Base-by-base conservation (phyloP, 345 rosid genomes). In the Lenwebbia sp. region DNA sequence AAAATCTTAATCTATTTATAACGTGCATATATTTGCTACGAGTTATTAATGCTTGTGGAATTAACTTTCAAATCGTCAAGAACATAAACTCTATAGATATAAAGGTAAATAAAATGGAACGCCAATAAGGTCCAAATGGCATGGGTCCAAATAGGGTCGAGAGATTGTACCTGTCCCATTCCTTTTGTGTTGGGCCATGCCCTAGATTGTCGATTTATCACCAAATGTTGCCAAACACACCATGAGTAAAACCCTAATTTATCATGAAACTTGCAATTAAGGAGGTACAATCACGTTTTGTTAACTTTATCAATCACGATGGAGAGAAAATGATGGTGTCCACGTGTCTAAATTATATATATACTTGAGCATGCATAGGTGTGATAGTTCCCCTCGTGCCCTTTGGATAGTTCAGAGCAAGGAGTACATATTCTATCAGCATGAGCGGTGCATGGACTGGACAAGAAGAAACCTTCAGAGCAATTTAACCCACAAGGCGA, bases 401-500 rank as follows among this genome's bases (percentile, higher is more conserved):
- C 76, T 65, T 10, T 15, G 76, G 44, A n/a, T n/a, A n/a, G n/a
- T n/a, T n/a, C n/a, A 23, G 99, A 97, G 84, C 99, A 97, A 75
- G 93, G 82, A 7, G 96, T 94, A 89, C 99, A 97, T 52, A 94
- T 88, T 85, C 99, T 91, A 84, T 95, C 98, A 2, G 95, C 88
- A 88, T 91, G 94, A 55, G 83, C 86, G 2, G 95, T 92, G 74
- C 99, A 96, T 0, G 92, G 87, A 85, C 97, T 97, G 5, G 98
- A 97, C 91, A 94, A 88, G 95, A 96, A 95, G 88, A 90, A 95
- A 5, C 99, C 96, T 13, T 86, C 83, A 26, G 98, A 93, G 83
- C 98, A 97, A 92, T 92, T 93, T 22, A 92, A 89, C 13, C 95
- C 99, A 82, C 98, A 96, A 51, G 96, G 94, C 22, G 91, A 91